These are phyloP conservation scores for Gracilaria caudata DNA, from an alignment of 23 red algal genomes.

Conservation along the genomic window DNA sequence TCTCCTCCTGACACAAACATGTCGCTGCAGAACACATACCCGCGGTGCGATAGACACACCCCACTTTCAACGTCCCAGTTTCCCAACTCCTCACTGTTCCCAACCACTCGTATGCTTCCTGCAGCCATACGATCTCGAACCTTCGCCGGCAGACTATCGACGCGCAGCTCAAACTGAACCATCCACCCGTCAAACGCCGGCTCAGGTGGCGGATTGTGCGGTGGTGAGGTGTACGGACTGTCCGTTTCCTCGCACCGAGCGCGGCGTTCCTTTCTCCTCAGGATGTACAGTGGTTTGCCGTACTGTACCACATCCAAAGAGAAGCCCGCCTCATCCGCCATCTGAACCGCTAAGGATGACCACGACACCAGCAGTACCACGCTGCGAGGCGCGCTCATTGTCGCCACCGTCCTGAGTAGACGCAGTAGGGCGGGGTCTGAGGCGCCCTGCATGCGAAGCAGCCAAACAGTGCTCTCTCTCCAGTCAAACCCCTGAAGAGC, in stretches of 20 bases:
- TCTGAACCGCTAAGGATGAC: not conserved
- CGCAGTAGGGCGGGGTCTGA: not conserved
- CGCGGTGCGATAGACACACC: not conserved
- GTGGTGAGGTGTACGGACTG: not conserved
- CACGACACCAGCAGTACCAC: constrained; percentile 8
- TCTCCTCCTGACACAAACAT: not conserved
- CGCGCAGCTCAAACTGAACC: not conserved
- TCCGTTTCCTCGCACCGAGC: not conserved
- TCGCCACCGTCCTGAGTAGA: constrained; percentile 2
- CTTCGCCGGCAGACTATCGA: not conserved
- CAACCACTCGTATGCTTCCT: not conserved
- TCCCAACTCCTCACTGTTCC: not conserved
- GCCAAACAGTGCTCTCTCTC: not conserved
- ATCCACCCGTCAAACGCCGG: not conserved
- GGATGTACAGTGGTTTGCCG: not conserved
- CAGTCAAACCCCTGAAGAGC: not conserved
- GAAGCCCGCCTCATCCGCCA: not conserved
- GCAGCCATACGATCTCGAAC: not conserved
- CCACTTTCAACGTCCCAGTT: not conserved
- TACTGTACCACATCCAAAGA: not conserved
- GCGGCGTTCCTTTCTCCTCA: constrained; percentile 1
- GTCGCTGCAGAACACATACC: not conserved
- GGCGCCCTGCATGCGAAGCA: not conserved
- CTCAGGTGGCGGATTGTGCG: not conserved
- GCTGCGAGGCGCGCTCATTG: constrained; percentile 5